Evolutionary conservation across 2,329 filamentous ascomycete genomes (phyloP), one percentile per base, ranked within the genome.

Genomic region (Plectosphaerella cucumerina): DNA sequence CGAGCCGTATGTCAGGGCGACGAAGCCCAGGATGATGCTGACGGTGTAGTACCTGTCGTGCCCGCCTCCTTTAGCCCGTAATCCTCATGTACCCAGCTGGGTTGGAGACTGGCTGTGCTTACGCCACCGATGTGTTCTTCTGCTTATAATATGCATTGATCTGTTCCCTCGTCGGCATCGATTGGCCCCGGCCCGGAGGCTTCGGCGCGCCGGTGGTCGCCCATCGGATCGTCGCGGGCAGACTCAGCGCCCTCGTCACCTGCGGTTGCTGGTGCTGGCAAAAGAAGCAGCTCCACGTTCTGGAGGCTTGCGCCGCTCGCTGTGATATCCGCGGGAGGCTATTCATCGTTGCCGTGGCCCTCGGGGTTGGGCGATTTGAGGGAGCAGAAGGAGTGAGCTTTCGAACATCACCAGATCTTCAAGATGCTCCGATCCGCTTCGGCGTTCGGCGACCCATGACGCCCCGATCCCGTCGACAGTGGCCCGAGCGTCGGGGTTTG

Each of bases 1-100:
- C 11, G 87, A 90, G 59, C 89, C 89, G 64, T 94, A 94, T 2
- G 88, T 87, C 34, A 94, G 72, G 4, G 88, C 88, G 18, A 91
- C 85, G 5, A 89, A 92, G 50, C 87, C 89, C 48, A 94, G 71
- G 52, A 93, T 90, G 55, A 90, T 75, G 65, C 87, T 90, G 56
- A 92, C 69, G 14, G 85, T 82, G 65, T 93, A 94, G 72, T 84
- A 86, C 68, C 84, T 88, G 58, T 33, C 31, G 10, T 5, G 4
- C 8, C 26, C 26, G 12, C 26, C 26, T 10, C 21, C 49, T 56
- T 63, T 45, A 65, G 61, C 48, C 50, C 35, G 37, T 34, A 39
- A 22, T 35, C n/a, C 34, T 21, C n/a, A 17, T n/a, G n/a, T n/a
- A n/a, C n/a, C n/a, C 39, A 31, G 12, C 8, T 31, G 26, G 26